Evolutionary conservation across 768 basidiomycete genomes (phyloP).

Genomic region (Russula olivacea): DNA sequence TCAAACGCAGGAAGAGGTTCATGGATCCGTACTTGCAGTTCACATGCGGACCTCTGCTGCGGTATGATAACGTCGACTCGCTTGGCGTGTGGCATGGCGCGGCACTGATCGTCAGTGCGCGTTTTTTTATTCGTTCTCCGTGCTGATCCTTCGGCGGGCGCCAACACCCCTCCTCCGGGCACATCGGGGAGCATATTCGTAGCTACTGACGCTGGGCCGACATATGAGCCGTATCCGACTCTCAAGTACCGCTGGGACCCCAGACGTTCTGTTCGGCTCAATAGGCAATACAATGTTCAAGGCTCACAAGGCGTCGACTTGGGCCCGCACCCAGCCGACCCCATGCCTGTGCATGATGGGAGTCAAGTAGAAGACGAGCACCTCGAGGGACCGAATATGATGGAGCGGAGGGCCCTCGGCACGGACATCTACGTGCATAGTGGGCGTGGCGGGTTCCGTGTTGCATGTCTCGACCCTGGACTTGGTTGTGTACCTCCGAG

Average conservation of each 20-base stretch:
- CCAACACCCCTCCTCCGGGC: neutral
- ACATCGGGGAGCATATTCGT: neutral
- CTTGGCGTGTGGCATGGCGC: conserved; percentile 85
- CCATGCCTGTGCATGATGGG: conserved; percentile 42
- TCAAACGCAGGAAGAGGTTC: conserved; percentile 45
- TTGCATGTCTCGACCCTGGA: neutral
- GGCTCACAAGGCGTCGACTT: conserved; percentile 46
- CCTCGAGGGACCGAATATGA: conserved; percentile 29
- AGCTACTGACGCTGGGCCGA: conserved; percentile 76
- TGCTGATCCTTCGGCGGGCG: neutral
- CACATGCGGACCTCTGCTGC: conserved; percentile 90
- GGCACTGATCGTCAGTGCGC: conserved; percentile 81
- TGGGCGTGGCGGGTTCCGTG: conserved; percentile 43
- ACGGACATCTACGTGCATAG: conserved; percentile 70
- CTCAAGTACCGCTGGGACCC: conserved; percentile 75
- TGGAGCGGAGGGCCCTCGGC: conserved; percentile 45
- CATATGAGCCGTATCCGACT: conserved; percentile 67
- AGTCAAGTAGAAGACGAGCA: neutral
- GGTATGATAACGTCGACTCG: conserved; percentile 82
- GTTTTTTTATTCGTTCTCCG: neutral
- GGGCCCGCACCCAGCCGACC: conserved; percentile 71
- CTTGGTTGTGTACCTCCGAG: neutral
- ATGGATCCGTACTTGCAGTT: conserved; percentile 85
- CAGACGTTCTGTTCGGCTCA: conserved; percentile 31
- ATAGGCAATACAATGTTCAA: conserved; percentile 14